Conservation (phyloP, 495 filamentous ascomycete species). For the Massariosphaeria phaeospora region DNA sequence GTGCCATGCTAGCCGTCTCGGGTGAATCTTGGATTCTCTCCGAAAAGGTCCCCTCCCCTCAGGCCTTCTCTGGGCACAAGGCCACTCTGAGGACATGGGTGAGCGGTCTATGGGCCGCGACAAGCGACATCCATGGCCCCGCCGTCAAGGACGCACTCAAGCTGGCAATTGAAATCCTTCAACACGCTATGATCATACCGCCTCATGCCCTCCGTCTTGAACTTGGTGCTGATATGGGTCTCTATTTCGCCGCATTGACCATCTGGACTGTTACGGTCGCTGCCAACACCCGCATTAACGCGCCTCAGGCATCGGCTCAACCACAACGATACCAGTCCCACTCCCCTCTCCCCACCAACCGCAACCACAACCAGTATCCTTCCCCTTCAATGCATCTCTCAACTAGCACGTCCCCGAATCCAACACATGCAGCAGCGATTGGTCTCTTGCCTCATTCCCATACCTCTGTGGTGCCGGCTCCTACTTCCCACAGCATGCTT, state of each 20-base stretch:
- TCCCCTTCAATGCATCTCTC: conserved; percentile 8
- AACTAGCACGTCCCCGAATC: conserved; percentile 8
- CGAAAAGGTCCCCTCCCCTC: conserved; percentile 33
- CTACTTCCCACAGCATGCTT: conserved; percentile 23
- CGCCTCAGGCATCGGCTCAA: conserved; percentile 2
- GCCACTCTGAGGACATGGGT: conserved; percentile 26
- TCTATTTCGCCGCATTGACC: conserved; percentile 37
- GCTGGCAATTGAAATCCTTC: conserved; percentile 24
- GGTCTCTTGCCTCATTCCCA: conserved; percentile 6
- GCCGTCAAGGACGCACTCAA: conserved; percentile 27
- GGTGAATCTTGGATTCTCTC: conserved; percentile 40
- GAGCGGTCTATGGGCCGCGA: conserved; percentile 18
- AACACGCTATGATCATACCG: conserved; percentile 30
- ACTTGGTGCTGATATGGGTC: conserved; percentile 35
- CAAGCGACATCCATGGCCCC: conserved; percentile 12
- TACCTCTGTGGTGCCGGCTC: conserved; percentile 3
- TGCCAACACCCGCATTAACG: conserved; percentile 20
- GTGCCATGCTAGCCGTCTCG: conserved; percentile 38
- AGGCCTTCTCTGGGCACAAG: conserved; percentile 16
- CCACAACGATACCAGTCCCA: conserved; percentile 13
- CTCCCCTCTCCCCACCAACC: conserved; percentile 14
- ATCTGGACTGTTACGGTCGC: conserved; percentile 37
- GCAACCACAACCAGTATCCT: conserved; percentile 1
- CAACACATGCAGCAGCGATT: conserved; percentile 7
- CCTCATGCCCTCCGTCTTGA: conserved; percentile 33